Conservation (phyloP, 441 rosid genomes). For the Erysimum pusillum region DNA sequence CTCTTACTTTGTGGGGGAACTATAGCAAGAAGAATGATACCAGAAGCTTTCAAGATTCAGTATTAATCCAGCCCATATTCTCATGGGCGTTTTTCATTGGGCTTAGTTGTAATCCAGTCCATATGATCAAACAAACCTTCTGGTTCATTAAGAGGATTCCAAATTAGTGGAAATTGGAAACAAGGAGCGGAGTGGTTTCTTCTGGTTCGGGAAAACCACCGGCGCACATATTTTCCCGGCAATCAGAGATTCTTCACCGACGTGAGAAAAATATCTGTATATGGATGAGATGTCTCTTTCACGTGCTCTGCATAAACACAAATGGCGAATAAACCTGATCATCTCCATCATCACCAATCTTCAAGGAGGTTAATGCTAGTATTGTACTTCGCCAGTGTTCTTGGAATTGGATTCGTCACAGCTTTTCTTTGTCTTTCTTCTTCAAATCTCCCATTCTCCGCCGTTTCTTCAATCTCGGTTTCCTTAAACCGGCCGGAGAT, state of each 20-base stretch:
- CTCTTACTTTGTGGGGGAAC: conserved; percentile 93
- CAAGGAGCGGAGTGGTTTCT: conserved; percentile 11
- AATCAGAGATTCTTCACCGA: conserved; percentile 34
- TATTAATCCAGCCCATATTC: no score
- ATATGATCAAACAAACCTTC: no score
- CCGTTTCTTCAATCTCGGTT: conserved; percentile 56
- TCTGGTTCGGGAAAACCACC: conserved; percentile 53
- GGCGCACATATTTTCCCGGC: conserved; percentile 67
- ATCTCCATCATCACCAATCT: conserved; percentile 11
- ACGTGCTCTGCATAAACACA: conserved; percentile 8
- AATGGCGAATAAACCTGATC: conserved; percentile 52
- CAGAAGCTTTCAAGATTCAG: conserved; percentile 73
- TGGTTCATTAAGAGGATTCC: not conserved
- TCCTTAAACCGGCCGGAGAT: conserved; percentile 40
- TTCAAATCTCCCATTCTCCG: conserved; percentile 40
- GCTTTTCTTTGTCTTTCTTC: conserved; percentile 65
- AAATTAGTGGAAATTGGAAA: not conserved
- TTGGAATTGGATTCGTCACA: conserved; percentile 54
- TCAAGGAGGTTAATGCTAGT: conserved; percentile 52
- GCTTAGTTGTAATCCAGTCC: no score
- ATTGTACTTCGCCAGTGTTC: conserved; percentile 48
- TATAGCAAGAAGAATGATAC: conserved; percentile 82
- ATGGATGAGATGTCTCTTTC: conserved; percentile 28
- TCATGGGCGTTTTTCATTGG: no score
- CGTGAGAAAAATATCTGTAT: conserved; percentile 5